A percentile compares a stretch with the other conserved stretches of the same genome.
phyloP scores from a whole-genome alignment of 2,329 filamentous ascomycete species.

The Penicillium hordei region DNA sequence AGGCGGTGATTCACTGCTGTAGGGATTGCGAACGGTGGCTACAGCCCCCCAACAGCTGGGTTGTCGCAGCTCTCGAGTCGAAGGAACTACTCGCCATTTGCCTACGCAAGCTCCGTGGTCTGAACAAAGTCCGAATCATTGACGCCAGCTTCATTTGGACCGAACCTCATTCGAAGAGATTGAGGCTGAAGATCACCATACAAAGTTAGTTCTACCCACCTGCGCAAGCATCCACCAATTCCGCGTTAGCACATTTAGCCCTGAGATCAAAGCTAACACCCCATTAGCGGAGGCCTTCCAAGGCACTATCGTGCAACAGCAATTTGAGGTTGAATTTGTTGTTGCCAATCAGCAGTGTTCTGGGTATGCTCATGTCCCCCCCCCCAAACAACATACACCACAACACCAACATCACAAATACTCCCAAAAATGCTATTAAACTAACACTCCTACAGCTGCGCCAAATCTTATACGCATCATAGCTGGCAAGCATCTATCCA shows the following conservation, averaged over 20 bases:
- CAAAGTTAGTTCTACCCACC: background rate
- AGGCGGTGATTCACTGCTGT: constrained; percentile 87
- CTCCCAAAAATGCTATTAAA: too few species aligned
- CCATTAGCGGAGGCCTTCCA: constrained; percentile 74
- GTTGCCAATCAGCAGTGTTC: constrained; percentile 91
- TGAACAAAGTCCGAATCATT: constrained; percentile 89
- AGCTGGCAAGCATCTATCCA: constrained; percentile 93
- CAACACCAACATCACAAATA: too few species aligned
- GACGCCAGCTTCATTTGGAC: constrained; percentile 98
- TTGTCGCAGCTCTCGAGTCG: constrained; percentile 80
- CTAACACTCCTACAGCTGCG: too few species aligned
- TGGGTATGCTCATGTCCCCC: constrained; percentile 37
- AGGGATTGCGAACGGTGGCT: constrained; percentile 94
- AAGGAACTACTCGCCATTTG: constrained; percentile 91
- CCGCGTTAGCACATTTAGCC: background rate
- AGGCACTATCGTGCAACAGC: constrained; percentile 78
- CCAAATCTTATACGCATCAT: constrained; percentile 40
- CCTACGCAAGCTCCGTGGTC: constrained; percentile 78
- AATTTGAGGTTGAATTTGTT: constrained; percentile 90
- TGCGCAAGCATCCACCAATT: background rate
- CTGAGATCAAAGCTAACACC: background rate
- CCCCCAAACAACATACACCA: background rate
- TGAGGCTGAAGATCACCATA: constrained; percentile 94
- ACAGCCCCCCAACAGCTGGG: constrained; percentile 80
- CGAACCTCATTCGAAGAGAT: constrained; percentile 87